Evolutionary conservation across 306 rosid species (phyloP).

Genomic region (Prunus mume): DNA sequence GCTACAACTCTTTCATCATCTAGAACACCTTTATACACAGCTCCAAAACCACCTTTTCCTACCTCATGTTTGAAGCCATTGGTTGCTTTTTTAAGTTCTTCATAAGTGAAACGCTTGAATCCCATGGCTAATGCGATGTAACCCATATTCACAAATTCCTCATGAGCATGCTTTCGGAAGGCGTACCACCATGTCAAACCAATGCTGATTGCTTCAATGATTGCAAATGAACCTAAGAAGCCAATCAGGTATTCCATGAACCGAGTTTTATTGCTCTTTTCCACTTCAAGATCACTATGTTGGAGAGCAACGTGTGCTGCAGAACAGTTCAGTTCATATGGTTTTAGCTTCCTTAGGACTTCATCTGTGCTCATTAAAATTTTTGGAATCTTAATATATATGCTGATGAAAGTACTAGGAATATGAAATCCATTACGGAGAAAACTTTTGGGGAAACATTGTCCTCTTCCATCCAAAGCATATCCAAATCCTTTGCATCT

Average conservation of each 20-base stretch:
- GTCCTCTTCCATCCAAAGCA: slow-evolving; percentile 25
- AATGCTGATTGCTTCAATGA: slow-evolving; percentile 23
- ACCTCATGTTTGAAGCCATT: slow-evolving; percentile 28
- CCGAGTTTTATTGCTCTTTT: not conserved
- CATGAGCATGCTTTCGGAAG: slow-evolving; percentile 24
- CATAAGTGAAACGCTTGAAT: slow-evolving; percentile 22
- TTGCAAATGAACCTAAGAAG: slow-evolving; percentile 22
- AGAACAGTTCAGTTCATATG: slow-evolving; percentile 22
- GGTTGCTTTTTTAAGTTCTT: slow-evolving; percentile 31
- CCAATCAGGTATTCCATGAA: slow-evolving; percentile 27
- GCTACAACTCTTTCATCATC: slow-evolving; percentile 37
- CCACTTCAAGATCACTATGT: not conserved
- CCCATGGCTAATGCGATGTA: slow-evolving; percentile 29
- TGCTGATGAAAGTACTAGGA: too few relatives aligned
- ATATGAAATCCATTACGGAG: slow-evolving; percentile 27
- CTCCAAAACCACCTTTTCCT: slow-evolving; percentile 34
- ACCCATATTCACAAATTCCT: slow-evolving; percentile 33
- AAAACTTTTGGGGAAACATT: slow-evolving; percentile 28
- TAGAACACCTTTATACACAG: slow-evolving; percentile 35
- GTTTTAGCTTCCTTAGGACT: not conserved
- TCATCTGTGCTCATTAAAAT: not conserved
- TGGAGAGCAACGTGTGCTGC: slow-evolving; percentile 1
- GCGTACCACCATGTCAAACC: slow-evolving; percentile 29
- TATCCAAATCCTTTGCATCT: slow-evolving; percentile 35
- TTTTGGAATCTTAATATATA: slow-evolving; percentile 20